Base-by-base conservation (phyloP, 176 grass and related monocot genomes). In the Urochloa ruziziensis region DNA sequence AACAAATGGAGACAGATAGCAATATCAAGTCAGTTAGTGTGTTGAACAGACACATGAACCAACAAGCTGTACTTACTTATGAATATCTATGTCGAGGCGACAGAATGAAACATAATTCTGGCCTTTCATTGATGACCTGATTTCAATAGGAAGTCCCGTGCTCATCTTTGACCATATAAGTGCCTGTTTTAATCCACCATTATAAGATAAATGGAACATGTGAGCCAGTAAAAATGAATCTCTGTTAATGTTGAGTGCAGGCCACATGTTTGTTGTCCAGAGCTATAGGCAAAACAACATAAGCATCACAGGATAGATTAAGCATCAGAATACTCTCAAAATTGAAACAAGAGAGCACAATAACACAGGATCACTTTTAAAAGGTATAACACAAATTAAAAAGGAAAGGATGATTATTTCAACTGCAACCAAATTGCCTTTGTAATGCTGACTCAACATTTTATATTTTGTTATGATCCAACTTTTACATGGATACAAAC, bases 101-200 rank as follows among this genome's bases (percentile, higher is more conserved):
- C 96, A 95, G 81, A 93, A 98, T 4, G 96, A 90, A 66, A 78
- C 70, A 83, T 86, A 93, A 74, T 88, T 93, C 85, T 98, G 96
- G 27, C 82, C 90, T 77, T 88, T 94, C 93, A 95, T 90, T 3
- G 93, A 88, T 71, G 96, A 98, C 24, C 67, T 87, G 82, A 98
- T 98, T 54, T 98, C 96, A 84, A 98, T 98, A 48, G 93, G 96
- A 90, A 98, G 96, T 36, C 96, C 89, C 23, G 96, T 98, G 52
- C 96, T 98, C 96, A 95, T 98, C 85, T 98, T 98, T 75, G 91
- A 95, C 96, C 96, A 98, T 89, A 95, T 95, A 53, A 98, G 87
- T 88, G 96, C 96, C 96, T 98, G 93, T 87, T 84, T 84, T 40
- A 82, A 52, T 70, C 52, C 65, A 66, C 61, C 33, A 39, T 74